Conservation (phyloP, 257 asterid genomes). For the Mitragyna speciosa region DNA sequence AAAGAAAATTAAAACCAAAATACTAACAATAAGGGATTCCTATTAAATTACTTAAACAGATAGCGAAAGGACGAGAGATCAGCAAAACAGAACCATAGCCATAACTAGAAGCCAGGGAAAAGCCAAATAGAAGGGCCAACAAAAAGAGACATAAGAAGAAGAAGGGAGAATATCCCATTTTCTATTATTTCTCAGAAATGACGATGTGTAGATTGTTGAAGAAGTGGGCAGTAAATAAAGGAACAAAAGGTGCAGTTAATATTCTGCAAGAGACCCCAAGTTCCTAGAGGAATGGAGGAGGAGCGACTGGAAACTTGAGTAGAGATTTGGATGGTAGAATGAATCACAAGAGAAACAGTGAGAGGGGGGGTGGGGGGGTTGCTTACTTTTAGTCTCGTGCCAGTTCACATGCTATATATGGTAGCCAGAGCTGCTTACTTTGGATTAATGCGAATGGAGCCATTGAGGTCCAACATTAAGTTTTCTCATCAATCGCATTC, state of each 20-base stretch:
- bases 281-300: neutral
- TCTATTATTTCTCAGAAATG: slow-evolving; percentile 1
- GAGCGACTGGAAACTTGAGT: neutral
- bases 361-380: neutral
- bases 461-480: neutral
- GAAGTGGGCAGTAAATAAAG: neutral
- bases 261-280: neutral
- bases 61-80: too few relatives aligned
- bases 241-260: neutral
- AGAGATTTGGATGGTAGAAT: slow-evolving; percentile 1
- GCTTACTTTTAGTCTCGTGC: neutral
- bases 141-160: slow-evolving; percentile 16
- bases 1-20: neutral
- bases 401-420: slow-evolving; percentile 25
- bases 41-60: neutral
- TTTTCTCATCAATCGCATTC: neutral
- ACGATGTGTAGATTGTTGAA: neutral
- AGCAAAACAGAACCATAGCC: slow-evolving; percentile 33
- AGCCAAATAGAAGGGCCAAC: slow-evolving; percentile 22
- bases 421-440: neutral
- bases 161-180: slow-evolving; percentile 22
- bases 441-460: neutral
- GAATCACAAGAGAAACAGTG: slow-evolving; percentile 54
- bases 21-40: neutral
- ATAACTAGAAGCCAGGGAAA: slow-evolving; percentile 28